phyloP scores from a whole-genome alignment of 495 filamentous ascomycete genomes.

The Trichoderma asperelloides region DNA sequence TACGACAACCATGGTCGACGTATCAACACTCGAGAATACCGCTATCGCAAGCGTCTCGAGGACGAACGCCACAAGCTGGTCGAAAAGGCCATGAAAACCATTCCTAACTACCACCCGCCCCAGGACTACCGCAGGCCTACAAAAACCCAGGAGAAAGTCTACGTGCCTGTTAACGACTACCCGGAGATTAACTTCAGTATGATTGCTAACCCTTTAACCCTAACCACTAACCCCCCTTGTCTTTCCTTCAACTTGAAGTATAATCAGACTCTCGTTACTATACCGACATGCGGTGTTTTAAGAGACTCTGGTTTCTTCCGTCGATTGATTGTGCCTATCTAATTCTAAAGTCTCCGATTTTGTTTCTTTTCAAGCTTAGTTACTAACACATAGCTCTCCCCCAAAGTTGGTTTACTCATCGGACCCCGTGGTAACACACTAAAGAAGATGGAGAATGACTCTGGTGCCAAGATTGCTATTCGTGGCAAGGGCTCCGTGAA shows the following conservation, averaged over 20 bases:
- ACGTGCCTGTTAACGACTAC: constrained; percentile 99
- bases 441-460: constrained; percentile 99
- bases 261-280: constrained; percentile 22
- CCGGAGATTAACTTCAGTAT: constrained; percentile 99
- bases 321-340: constrained; percentile 7
- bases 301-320: constrained; percentile 3
- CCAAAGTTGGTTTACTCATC: constrained; percentile 99
- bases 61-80: constrained; percentile 97
- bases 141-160: constrained; percentile 99
- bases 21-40: constrained; percentile 96
- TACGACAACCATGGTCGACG: constrained; percentile 98
- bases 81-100: constrained; percentile 96
- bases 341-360: background rate
- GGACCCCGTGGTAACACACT: constrained; percentile 98
- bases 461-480: constrained; percentile 95
- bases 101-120: constrained; percentile 96
- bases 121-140: constrained; percentile 95
- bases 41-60: constrained; percentile 94
- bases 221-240: constrained; percentile 33
- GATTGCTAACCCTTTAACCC: constrained; percentile 97
- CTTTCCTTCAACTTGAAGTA: constrained; percentile 11
- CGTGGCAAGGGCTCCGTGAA: constrained; percentile 99
- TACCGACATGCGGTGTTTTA: background rate
- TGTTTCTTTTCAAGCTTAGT: constrained; percentile 20
- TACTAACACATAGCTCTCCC: constrained; percentile 88